phyloP scores from a whole-genome alignment of 208 protist genomes.

The Leishmania turanica region DNA sequence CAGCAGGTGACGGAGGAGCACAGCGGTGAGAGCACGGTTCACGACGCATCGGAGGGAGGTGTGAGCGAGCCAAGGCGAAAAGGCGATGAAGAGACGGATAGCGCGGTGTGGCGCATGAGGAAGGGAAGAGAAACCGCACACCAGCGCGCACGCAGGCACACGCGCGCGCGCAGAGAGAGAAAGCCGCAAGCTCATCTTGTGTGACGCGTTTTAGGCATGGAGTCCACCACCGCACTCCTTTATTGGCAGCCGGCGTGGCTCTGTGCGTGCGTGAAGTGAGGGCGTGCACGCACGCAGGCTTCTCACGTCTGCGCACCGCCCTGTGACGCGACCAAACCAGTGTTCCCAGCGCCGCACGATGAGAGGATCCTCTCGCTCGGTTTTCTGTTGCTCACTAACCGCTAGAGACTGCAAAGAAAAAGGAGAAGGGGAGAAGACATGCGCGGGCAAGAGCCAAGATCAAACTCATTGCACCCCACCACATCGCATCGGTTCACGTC shows the following conservation, averaged over 20 bases:
- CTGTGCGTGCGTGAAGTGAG: not conserved
- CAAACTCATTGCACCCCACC: not conserved
- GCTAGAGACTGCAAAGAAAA: constrained; percentile 17
- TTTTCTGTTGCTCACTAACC: constrained; percentile 24
- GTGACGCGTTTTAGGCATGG: not conserved
- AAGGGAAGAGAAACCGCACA: not conserved
- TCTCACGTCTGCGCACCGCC: not conserved
- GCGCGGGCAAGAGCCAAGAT: not conserved
- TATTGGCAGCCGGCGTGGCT: not conserved
- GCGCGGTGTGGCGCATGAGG: not conserved
- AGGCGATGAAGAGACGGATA: not conserved
- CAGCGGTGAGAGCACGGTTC: not conserved
- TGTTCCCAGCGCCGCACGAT: not conserved
- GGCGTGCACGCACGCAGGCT: not conserved
- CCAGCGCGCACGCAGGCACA: not conserved
- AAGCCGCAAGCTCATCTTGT: not conserved
- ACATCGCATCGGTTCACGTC: not conserved
- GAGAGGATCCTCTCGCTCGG: not conserved
- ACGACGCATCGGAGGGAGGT: not conserved
- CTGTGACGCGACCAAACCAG: not conserved
- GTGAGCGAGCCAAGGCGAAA: not conserved
- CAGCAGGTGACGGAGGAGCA: not conserved
- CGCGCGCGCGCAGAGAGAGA: not conserved
- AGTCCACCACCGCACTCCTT: not conserved
- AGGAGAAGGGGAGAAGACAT: constrained; percentile 6